Evolutionary conservation across 2,329 filamentous ascomycete species (phyloP), one percentile per base, ranked within the genome.

Genomic region (Pseudogymnoascus sp.): DNA sequence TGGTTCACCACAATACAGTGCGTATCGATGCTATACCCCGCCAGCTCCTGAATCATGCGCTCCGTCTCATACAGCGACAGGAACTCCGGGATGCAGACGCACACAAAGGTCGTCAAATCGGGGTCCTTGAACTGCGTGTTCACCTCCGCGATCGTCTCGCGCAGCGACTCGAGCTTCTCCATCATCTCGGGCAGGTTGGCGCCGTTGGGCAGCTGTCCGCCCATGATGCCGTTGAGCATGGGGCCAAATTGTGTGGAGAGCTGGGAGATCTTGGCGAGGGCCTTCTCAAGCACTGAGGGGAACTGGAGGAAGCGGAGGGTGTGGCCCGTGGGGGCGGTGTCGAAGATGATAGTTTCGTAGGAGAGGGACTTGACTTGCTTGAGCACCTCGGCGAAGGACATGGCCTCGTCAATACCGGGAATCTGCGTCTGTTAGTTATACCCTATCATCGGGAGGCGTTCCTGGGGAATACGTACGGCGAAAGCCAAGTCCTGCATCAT

Each of bases 401-500:
- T 99, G 75, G 94, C 94, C 77, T 99, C 94, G 74, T 99, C 94
- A 65, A 99, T 96, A 77, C 94, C 94, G 15, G 94, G 94, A 65
- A 99, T 99, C 90, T 96, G 69, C 10, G n/a, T 8, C 2, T 48
- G 25, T 48, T 29, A 29, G 29, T 7, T n/a, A 31, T n/a, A 15
- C 3, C 7, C 9, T 52, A 2, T 45, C 29, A 60, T 40, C 39
- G 27, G 7, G 40, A 36, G 25, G 13, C 8, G 2, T 5, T 27
- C 10, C 6, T 35, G n/a, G 18, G 31, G 37, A 63, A 39, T 18
- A 78, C 87, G 65, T 77, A 96, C 92, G 67, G 90, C 92, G 76
- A 97, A 97, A 0, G 94, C 94, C 67, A 99, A 81, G 76, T 99
- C 94, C 77, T 99, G 94, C 89, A 97, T 96, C 92, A 97, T 97